Conservation (phyloP, 352 stramenopile species). For the Phytophthora tubulina region DNA sequence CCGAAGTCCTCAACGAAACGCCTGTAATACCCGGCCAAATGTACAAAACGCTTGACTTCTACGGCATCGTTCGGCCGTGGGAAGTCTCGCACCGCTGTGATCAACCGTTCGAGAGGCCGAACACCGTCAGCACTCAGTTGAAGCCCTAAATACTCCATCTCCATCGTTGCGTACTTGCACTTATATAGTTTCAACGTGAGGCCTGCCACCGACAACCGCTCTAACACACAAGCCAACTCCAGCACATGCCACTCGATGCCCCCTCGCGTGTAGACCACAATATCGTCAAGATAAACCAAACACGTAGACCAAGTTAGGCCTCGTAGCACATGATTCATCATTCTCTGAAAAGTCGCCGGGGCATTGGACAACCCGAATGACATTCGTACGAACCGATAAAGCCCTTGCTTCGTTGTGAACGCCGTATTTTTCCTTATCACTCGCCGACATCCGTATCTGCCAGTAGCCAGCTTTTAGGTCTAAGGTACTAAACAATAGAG, state of each 20-base stretch:
- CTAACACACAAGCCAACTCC: neutral
- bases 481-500: too few species aligned
- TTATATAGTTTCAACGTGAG: neutral
- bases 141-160: neutral
- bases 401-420: neutral
- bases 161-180: neutral
- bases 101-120: neutral
- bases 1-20: neutral
- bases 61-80: neutral
- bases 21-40: constrained; percentile 6
- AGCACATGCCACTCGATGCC: neutral
- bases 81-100: neutral
- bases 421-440: neutral
- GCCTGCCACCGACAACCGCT: neutral
- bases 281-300: neutral
- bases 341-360: neutral
- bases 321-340: neutral
- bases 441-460: too few species aligned
- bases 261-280: neutral
- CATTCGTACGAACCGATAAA: neutral
- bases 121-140: neutral
- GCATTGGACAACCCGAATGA: neutral
- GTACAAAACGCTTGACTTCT: neutral
- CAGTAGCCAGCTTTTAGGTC: too few species aligned
- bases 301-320: neutral